Evolutionary conservation across 1,139 yeast species (phyloP).

Genomic region (Candida sanyaensis): DNA sequence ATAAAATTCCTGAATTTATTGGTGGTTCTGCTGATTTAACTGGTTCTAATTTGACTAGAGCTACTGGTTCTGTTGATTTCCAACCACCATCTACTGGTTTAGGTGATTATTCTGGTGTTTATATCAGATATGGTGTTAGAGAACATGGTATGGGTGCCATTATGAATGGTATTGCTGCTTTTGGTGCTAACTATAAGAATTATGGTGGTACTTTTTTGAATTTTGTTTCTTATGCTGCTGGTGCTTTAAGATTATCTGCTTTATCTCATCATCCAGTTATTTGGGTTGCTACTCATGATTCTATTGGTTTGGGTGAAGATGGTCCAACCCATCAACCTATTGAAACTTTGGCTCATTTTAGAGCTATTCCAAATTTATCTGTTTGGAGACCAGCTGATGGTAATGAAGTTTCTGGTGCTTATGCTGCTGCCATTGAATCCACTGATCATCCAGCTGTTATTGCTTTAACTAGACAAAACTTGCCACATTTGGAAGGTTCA

Average conservation of each 20-base stretch:
- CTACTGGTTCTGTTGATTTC: slow-evolving; percentile 85
- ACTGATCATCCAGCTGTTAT: slow-evolving; percentile 81
- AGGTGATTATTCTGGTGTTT: slow-evolving; percentile 91
- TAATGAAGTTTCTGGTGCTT: slow-evolving; percentile 97
- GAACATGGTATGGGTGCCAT: slow-evolving; percentile 99
- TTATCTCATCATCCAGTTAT: slow-evolving; percentile 90
- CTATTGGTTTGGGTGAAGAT: slow-evolving; percentile 99
- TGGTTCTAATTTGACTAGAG: slow-evolving; percentile 95
- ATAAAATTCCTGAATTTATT: slow-evolving; percentile 79
- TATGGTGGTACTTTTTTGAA: slow-evolving; percentile 98
- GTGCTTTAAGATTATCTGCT: slow-evolving; percentile 95
- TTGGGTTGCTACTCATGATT: slow-evolving; percentile 99
- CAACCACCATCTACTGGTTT: slow-evolving; percentile 82
- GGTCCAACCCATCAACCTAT: slow-evolving; percentile 99
- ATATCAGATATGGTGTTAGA: slow-evolving; percentile 98
- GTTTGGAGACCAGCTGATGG: slow-evolving; percentile 99
- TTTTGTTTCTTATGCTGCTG: slow-evolving; percentile 97
- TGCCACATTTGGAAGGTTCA: slow-evolving; percentile 95
- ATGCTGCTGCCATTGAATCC: slow-evolving; percentile 73
- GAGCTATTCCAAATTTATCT: slow-evolving; percentile 92
- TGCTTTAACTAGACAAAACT: slow-evolving; percentile 96
- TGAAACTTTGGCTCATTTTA: slow-evolving; percentile 96
- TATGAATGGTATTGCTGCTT: slow-evolving; percentile 96
- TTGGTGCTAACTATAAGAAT: slow-evolving; percentile 88
- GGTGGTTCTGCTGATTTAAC: slow-evolving; percentile 99